phyloP scores from a whole-genome alignment of 371 early-diverging fungal genomes.

The Mortierella sp. region DNA sequence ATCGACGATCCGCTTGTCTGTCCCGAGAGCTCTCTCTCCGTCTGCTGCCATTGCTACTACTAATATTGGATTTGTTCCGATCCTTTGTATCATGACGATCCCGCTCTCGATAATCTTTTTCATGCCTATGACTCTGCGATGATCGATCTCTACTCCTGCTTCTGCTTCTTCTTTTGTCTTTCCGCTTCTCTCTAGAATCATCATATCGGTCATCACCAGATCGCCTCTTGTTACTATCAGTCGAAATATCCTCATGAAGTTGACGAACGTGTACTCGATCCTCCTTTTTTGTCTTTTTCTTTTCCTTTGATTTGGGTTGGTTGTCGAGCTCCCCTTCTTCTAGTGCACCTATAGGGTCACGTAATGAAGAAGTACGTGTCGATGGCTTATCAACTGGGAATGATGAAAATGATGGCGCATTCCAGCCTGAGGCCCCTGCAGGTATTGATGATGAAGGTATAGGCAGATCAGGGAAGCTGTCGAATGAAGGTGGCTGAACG shows the following conservation, averaged over 20 bases:
- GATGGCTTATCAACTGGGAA: slow-evolving; percentile 18
- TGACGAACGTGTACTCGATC: slow-evolving; percentile 2
- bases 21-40: slow-evolving; percentile 14
- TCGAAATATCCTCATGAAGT: neutral
- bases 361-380: neutral
- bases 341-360: too few species aligned
- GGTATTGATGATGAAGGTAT: slow-evolving; percentile 2
- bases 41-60: slow-evolving; percentile 10
- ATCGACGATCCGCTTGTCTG: slow-evolving; percentile 13
- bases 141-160: slow-evolving; percentile 11
- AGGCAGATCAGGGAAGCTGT: slow-evolving; percentile 39
- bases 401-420: slow-evolving; percentile 26
- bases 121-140: neutral
- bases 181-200: slow-evolving; percentile 10
- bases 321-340: neutral
- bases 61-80: slow-evolving; percentile 4
- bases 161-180: slow-evolving; percentile 23
- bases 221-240: neutral
- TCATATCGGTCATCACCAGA: neutral
- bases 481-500: slow-evolving; percentile 29
- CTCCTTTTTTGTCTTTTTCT: slow-evolving; percentile 20
- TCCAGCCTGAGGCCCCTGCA: neutral
- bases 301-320: neutral
- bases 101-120: slow-evolving; percentile 12
- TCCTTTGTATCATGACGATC: slow-evolving; percentile 10